Evolutionary conservation across 2,329 filamentous ascomycete genomes (phyloP).

Genomic region (Fusarium papillatum): DNA sequence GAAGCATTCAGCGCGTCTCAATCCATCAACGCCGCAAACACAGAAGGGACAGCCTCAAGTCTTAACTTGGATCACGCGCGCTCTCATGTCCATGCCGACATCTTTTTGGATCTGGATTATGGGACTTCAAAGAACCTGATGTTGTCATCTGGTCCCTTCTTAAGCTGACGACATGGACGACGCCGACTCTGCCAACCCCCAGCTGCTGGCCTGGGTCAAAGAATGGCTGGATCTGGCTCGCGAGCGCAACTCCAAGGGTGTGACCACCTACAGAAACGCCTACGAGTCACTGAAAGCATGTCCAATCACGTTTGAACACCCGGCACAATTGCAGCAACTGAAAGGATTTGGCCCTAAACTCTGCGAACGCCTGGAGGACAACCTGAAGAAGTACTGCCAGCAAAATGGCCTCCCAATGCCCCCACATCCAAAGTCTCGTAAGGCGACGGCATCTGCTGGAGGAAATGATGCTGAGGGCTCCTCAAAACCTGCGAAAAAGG

Average conservation of each 20-base stretch:
- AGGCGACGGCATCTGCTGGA: conserved; percentile 48
- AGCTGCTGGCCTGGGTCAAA: conserved; percentile 80
- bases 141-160: neutral
- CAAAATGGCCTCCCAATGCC: conserved; percentile 79
- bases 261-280: conserved; percentile 80
- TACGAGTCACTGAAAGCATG: conserved; percentile 84
- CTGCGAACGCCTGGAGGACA: conserved; percentile 76
- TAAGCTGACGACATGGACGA: conserved; percentile 46
- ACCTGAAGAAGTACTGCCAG: conserved; percentile 71
- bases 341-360: conserved; percentile 81
- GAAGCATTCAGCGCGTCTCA: conserved; percentile 25
- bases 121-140: neutral
- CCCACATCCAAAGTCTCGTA: conserved; percentile 63
- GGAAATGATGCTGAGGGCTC: conserved; percentile 51
- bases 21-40: neutral
- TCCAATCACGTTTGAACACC: conserved; percentile 78
- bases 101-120: neutral
- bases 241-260: conserved; percentile 78
- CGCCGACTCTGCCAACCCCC: conserved; percentile 74
- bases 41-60: no score
- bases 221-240: conserved; percentile 81
- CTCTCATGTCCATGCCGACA: neutral
- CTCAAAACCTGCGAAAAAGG: conserved; percentile 67
- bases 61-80: neutral
- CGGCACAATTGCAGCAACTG: conserved; percentile 79